Conservation (phyloP, 495 filamentous ascomycete genomes). For the Neurospora sp. region DNA sequence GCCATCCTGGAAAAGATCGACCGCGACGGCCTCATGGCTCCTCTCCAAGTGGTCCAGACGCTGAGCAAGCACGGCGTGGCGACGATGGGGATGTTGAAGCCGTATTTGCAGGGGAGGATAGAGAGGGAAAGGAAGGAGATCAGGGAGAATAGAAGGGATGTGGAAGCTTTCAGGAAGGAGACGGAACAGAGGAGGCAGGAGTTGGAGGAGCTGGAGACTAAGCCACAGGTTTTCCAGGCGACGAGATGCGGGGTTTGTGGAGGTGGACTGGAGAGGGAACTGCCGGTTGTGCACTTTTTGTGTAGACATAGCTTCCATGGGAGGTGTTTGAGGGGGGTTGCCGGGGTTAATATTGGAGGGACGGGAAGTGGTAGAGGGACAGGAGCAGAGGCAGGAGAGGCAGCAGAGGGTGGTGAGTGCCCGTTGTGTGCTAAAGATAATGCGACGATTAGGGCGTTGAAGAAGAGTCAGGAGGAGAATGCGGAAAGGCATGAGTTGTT, state of each 20-base stretch:
- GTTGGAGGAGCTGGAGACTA: constrained; percentile 60
- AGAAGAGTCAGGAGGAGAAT: constrained; percentile 76
- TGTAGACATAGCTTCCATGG: constrained; percentile 97
- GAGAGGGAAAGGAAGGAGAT: constrained; percentile 83
- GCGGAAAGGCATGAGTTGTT: constrained; percentile 88
- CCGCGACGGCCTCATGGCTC: constrained; percentile 84
- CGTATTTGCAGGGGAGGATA: constrained; percentile 81
- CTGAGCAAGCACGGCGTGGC: constrained; percentile 56
- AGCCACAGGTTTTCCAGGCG: constrained; percentile 83
- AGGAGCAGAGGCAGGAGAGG: constrained; percentile 43
- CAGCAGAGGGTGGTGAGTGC: constrained; percentile 56
- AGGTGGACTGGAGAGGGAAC: constrained; percentile 52
- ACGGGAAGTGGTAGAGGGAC: constrained; percentile 16
- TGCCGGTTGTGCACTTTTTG: constrained; percentile 88
- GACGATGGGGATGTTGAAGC: constrained; percentile 94
- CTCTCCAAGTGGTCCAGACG: constrained; percentile 92
- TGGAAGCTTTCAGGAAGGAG: constrained; percentile 75
- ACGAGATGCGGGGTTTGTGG: constrained; percentile 72
- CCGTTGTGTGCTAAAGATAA: constrained; percentile 74
- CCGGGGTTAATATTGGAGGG: constrained; percentile 14
- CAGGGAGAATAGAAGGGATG: constrained; percentile 67
- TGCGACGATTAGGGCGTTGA: constrained; percentile 75
- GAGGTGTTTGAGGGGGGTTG: constrained; percentile 52
- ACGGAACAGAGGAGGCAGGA: constrained; percentile 71
- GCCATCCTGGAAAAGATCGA: constrained; percentile 78